A percentile compares a stretch with the other conserved stretches of the same genome.
Evolutionary conservation across 345 rosid genomes (phyloP).

Genomic region (Rubroshorea leprosula): DNA sequence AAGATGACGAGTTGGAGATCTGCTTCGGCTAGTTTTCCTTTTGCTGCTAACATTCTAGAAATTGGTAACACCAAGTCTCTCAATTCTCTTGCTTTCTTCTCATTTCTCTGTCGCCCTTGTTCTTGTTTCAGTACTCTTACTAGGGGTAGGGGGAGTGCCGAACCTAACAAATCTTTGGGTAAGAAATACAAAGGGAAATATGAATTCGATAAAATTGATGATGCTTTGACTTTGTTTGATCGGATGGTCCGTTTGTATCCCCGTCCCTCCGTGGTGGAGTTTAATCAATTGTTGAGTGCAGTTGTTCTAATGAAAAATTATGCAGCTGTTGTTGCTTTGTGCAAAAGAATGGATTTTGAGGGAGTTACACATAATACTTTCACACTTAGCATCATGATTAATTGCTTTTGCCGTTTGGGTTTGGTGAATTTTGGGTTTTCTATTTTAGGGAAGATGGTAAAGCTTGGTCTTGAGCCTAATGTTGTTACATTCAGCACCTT

Average conservation of each 20-base stretch:
- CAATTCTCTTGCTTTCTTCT: too few species aligned
- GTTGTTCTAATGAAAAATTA: conserved; percentile 1
- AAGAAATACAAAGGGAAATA: too few species aligned
- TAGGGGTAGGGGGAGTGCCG: too few species aligned
- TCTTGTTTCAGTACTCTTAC: too few species aligned
- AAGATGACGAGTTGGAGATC: too few species aligned
- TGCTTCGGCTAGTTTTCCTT: too few species aligned
- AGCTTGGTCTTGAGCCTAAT: conserved; percentile 1
- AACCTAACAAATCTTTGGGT: too few species aligned
- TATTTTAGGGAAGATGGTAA: conserved; percentile 2
- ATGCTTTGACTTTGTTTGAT: not conserved
- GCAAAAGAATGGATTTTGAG: not conserved
- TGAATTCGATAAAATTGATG: not conserved
- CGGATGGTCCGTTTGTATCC: not conserved
- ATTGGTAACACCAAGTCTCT: too few species aligned
- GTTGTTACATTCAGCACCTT: not conserved
- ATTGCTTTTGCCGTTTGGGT: not conserved
- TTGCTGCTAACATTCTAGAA: too few species aligned
- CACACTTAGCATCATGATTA: not conserved
- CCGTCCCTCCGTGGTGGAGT: not conserved
- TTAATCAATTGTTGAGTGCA: not conserved
- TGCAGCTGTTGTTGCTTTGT: not conserved
- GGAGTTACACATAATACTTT: not conserved
- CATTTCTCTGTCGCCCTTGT: too few species aligned
- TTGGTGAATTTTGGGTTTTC: not conserved